phyloP scores from a whole-genome alignment of 2,329 filamentous ascomycete species.

The Trichophyton simii region DNA sequence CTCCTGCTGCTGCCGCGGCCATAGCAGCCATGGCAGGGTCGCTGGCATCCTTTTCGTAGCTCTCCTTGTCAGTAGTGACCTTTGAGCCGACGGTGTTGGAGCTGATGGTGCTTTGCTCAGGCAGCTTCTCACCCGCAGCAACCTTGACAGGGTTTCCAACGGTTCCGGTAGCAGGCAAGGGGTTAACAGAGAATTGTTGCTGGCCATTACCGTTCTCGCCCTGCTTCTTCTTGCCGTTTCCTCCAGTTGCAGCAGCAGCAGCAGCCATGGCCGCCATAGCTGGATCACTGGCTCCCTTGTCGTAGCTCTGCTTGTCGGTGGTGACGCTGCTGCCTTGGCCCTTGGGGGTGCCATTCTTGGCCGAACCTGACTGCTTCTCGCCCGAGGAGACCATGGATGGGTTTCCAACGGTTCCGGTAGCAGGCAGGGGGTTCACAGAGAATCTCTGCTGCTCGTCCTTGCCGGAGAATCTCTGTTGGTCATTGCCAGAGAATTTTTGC shows the following conservation, averaged over 20 bases:
- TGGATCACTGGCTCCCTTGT: constrained; percentile 49
- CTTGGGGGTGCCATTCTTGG: too few species aligned
- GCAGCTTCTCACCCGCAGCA: constrained; percentile 68
- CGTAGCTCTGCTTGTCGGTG: constrained; percentile 65
- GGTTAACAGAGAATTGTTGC: too few species aligned
- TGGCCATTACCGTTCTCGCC: too few species aligned
- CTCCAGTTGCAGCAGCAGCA: constrained; percentile 14
- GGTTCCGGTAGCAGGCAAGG: constrained; percentile 20
- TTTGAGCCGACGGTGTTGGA: constrained; percentile 60
- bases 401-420: constrained; percentile 52
- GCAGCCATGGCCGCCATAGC: constrained; percentile 17
- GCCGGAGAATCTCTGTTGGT: constrained; percentile 12
- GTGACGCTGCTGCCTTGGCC: constrained; percentile 35
- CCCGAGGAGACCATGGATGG: constrained; percentile 68
- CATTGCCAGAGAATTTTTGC: constrained; percentile 18
- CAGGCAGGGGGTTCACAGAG: constrained; percentile 47
- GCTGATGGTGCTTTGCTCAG: constrained; percentile 39
- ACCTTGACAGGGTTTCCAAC: constrained; percentile 68
- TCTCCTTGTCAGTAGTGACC: constrained; percentile 60
- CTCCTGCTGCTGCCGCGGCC: constrained; percentile 29
- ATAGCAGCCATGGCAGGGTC: constrained; percentile 35
- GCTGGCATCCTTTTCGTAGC: constrained; percentile 65
- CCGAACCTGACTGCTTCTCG: constrained; percentile 60
- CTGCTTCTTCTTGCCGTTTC: too few species aligned
- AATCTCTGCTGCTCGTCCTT: too few species aligned